phyloP scores from a whole-genome alignment of 2,329 filamentous ascomycete genomes.

The Aspergillus pseudoterreus region DNA sequence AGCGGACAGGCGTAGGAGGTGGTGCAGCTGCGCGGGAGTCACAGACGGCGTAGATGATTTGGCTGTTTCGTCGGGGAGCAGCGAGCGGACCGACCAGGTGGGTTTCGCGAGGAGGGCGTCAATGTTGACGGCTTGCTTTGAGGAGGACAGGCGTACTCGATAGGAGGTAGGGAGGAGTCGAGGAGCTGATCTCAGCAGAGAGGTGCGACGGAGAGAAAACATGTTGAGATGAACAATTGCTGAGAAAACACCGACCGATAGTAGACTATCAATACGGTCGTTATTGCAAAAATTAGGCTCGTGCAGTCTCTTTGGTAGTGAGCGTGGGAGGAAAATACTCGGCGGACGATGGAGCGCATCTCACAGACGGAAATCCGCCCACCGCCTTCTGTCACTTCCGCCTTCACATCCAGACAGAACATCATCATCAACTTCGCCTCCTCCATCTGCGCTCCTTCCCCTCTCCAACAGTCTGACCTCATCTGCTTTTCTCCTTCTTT shows the following conservation, averaged over 20 bases:
- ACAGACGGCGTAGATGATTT: slow-evolving; percentile 41
- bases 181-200: background rate
- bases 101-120: slow-evolving; percentile 62
- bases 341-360: background rate
- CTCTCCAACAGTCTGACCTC: background rate
- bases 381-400: slow-evolving; percentile 15
- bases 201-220: background rate
- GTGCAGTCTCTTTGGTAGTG: slow-evolving; percentile 6
- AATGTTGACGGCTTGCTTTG: slow-evolving; percentile 23
- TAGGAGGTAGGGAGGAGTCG: slow-evolving; percentile 15
- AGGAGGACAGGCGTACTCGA: slow-evolving; percentile 21
- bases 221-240: background rate
- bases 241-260: background rate
- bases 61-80: slow-evolving; percentile 54
- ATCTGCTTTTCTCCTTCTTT: slow-evolving; percentile 3
- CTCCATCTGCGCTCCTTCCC: background rate
- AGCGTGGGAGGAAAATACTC: background rate
- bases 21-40: slow-evolving; percentile 66
- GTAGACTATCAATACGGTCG: background rate
- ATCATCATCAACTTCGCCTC: background rate
- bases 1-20: slow-evolving; percentile 84
- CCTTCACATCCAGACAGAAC: slow-evolving; percentile 4
- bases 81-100: slow-evolving; percentile 77
- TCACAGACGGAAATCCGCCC: slow-evolving; percentile 5
- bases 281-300: background rate